phyloP scores from a whole-genome alignment of 352 stramenopile genomes.

The Phytophthora hybrid region DNA sequence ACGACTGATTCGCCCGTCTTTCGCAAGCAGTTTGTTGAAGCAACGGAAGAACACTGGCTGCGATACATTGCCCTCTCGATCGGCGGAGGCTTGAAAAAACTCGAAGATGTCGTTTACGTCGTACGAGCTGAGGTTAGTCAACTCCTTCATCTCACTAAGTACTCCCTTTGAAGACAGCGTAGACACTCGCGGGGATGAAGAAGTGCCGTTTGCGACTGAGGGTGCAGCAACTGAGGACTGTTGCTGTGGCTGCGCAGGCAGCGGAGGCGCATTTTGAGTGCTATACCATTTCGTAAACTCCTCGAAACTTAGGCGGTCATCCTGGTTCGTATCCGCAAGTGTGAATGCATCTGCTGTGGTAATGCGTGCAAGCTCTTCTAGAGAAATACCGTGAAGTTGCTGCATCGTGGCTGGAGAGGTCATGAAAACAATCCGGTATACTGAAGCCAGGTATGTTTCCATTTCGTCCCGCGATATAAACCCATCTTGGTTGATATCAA shows the following conservation, averaged over 20 bases:
- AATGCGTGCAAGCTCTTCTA: slow-evolving; percentile 74
- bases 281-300: slow-evolving; percentile 91
- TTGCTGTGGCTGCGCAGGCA: slow-evolving; percentile 23
- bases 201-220: slow-evolving; percentile 2
- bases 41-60: slow-evolving; percentile 82
- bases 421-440: slow-evolving; percentile 87
- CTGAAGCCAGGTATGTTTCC: slow-evolving; percentile 86
- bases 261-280: slow-evolving; percentile 32
- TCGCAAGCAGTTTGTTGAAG: slow-evolving; percentile 84
- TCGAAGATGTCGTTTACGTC: slow-evolving; percentile 90
- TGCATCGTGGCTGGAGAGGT: slow-evolving; percentile 56
- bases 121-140: slow-evolving; percentile 85
- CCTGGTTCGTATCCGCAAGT: slow-evolving; percentile 64
- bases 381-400: slow-evolving; percentile 60
- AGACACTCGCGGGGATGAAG: slow-evolving; percentile 21
- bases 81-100: slow-evolving; percentile 82
- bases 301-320: slow-evolving; percentile 76
- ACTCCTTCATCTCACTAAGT: slow-evolving; percentile 77
- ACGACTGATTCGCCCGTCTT: slow-evolving; percentile 46
- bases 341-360: slow-evolving; percentile 79
- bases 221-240: slow-evolving; percentile 1
- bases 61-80: slow-evolving; percentile 65
- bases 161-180: slow-evolving; percentile 50
- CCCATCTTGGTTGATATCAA: slow-evolving; percentile 90
- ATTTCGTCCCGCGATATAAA: slow-evolving; percentile 88